Base-by-base conservation (phyloP, 305 asterid species). In the Euphrasia arctica region DNA sequence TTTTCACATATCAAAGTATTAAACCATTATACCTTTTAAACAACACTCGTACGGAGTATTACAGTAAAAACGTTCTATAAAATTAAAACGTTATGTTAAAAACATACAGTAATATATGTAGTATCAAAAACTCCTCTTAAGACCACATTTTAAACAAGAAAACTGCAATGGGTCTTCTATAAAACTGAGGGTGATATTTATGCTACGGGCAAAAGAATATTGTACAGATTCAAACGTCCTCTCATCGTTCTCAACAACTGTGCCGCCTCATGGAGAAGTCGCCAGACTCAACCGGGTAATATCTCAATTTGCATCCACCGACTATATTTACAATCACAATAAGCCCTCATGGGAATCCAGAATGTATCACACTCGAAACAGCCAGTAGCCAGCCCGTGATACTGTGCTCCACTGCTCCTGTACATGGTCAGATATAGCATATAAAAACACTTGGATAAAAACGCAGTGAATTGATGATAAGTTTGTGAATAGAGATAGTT, bases 141-240 rank as follows among this genome's bases (percentile, higher is more conserved):
- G 83, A 74, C 80, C 78, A 43, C 82, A 78, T 69, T 59, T 63
- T 65, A n/a, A 75, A 74, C 58, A 60, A 48, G 65, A 75, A 77
- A 78, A 75, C 76, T 78, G 75, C 58, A 71, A 72, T 56, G 66
- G 77, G 71, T 74, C 82, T 39, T 39, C 61, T 58, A 45, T 73
- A 82, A 75, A 74, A 52, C 55, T 73, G 83, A 74, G 80, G 73
- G 51, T 11, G 18, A 47, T 47, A 76, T 77, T 71, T 71, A 32
- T 29, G 57, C 63, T 74, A 28, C 68, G n/a, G 65, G 47, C 68
- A 63, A 78, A 75, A 61, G 71, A 72, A 64, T 79, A 70, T 74
- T 70, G 72, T 74, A 78, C 81, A 77, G 54, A 69, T 71, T 71
- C 64, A 75, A 71, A 54, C 48, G 62, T 43, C 68, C 66, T 36